phyloP scores from a whole-genome alignment of 345 rosid species.

The Erodium maritimum region DNA sequence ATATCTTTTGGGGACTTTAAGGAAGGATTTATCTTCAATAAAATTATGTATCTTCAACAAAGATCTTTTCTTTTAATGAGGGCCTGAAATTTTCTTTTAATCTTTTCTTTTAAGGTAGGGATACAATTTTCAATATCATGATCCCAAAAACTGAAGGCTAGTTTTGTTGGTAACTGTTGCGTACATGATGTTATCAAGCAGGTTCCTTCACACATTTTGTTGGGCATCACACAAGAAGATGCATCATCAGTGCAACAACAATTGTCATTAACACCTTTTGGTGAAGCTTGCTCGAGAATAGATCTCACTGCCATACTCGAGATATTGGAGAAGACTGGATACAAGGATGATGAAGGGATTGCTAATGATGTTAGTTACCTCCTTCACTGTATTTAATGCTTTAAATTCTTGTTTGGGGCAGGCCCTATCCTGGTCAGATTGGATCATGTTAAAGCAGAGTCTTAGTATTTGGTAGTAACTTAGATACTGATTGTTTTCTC shows the following conservation, averaged over 20 bases:
- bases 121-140: too few relatives aligned
- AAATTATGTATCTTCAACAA: too few relatives aligned
- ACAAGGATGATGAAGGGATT: conserved; percentile 32
- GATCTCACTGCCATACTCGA: conserved; percentile 38
- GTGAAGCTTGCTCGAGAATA: conserved; percentile 33
- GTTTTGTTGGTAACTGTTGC: background rate
- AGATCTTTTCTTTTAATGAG: too few relatives aligned
- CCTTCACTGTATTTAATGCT: background rate
- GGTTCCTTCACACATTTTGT: conserved; percentile 27
- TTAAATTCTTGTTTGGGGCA: too few relatives aligned
- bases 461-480: too few relatives aligned
- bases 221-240: conserved; percentile 25
- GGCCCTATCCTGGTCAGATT: too few relatives aligned
- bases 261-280: conserved; percentile 23
- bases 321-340: conserved; percentile 32
- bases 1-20: too few relatives aligned
- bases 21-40: too few relatives aligned
- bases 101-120: too few relatives aligned
- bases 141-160: too few relatives aligned
- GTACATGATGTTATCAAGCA: conserved; percentile 6
- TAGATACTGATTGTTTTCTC: background rate
- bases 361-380: conserved; percentile 28
- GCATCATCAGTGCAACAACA: conserved; percentile 12
- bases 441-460: too few relatives aligned
- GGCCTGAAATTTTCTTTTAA: too few relatives aligned